These are phyloP conservation scores for Chaetomium sp. DNA, from an alignment of 2,329 filamentous ascomycete genomes.

Conservation along the genomic window DNA sequence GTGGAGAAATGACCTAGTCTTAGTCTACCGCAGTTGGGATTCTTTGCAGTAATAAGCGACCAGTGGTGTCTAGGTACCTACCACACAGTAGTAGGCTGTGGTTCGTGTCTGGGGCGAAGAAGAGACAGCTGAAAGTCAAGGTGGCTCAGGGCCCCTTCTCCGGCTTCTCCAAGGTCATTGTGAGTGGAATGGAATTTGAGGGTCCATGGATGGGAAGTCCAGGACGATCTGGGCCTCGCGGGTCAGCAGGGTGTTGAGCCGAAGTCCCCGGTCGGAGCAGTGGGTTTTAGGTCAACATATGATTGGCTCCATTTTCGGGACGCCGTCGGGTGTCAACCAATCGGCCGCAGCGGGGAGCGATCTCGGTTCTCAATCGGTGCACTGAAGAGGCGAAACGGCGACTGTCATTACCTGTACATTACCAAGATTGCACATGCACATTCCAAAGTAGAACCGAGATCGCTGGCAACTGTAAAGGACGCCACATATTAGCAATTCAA, in stretches of 20 bases:
- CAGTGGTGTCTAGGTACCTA: too few relatives aligned
- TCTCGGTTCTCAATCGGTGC: not conserved
- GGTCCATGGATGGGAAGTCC: not conserved
- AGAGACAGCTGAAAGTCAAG: constrained; percentile 3
- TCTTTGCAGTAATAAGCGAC: not conserved
- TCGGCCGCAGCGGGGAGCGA: not conserved
- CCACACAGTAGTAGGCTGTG: not conserved
- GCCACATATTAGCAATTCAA: not conserved
- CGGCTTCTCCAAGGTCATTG: not conserved
- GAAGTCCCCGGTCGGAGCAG: not conserved
- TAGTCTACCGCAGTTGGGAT: not conserved
- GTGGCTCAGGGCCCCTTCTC: constrained; percentile 7
- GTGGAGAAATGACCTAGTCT: not conserved
- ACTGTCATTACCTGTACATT: too few relatives aligned
- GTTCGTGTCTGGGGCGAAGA: not conserved
- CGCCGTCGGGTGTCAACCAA: not conserved
- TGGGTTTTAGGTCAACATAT: not conserved
- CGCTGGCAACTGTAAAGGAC: not conserved
- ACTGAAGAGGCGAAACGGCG: not conserved
- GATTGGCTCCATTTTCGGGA: not conserved
- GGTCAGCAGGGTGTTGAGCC: constrained; percentile 9
- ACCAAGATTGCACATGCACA: not conserved
- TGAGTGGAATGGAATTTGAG: not conserved
- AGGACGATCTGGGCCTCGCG: constrained; percentile 3
- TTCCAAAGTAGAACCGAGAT: not conserved